Percentiles rank a stretch among this genome's conserved stretches.
These are phyloP conservation scores for Neofusicoccum laricinum DNA, from an alignment of 2,329 filamentous ascomycete species.

Conservation along the genomic window DNA sequence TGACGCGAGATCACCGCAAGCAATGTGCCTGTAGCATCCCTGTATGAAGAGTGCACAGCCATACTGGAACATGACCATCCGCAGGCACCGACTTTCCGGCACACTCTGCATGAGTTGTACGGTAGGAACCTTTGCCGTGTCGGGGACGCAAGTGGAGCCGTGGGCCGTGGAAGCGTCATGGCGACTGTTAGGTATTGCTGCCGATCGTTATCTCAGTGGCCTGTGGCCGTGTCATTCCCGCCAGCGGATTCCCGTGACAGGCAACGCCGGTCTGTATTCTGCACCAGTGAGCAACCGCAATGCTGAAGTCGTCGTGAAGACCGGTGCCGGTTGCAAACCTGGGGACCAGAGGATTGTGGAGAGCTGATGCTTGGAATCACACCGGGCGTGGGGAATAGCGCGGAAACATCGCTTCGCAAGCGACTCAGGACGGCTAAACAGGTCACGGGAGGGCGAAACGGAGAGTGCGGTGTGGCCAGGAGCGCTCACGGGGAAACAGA, in stretches of 20 bases:
- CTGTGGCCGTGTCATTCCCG: background rate
- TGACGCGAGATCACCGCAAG: background rate
- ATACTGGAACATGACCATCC: background rate
- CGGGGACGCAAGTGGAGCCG: background rate
- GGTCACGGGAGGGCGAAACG: background rate
- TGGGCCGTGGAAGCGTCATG: background rate
- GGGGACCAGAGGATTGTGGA: background rate
- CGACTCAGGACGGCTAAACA: background rate
- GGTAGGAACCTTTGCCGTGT: background rate
- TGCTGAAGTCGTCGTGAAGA: no score
- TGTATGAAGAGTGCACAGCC: background rate
- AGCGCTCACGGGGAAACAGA: background rate
- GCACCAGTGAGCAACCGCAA: background rate
- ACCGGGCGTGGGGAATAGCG: no score
- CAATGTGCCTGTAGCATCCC: background rate
- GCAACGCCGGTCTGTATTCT: no score
- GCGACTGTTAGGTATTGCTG: background rate
- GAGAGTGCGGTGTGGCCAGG: background rate
- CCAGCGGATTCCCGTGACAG: background rate
- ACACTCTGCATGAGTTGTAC: background rate
- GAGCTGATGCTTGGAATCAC: background rate
- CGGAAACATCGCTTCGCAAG: background rate
- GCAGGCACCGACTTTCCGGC: background rate
- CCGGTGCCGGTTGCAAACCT: background rate
- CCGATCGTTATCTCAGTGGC: constrained; percentile 4